A percentile compares a stretch with the other conserved stretches of the same genome.
Evolutionary conservation across 2,329 filamentous ascomycete genomes (phyloP).

Genomic region (Tolypocladium paradoxum): DNA sequence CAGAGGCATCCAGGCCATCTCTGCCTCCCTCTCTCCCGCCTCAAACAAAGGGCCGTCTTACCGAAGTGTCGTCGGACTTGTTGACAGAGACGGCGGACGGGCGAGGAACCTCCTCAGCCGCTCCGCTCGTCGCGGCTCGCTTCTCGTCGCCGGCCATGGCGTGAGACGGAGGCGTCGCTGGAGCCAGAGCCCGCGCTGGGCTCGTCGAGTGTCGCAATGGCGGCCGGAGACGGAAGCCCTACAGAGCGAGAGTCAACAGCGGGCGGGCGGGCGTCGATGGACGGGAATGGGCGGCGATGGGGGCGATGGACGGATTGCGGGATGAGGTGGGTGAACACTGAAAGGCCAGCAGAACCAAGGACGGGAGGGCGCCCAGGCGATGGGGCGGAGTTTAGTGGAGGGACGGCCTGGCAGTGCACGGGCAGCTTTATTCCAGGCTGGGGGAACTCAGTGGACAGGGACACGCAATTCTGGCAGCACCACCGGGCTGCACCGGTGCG

Average conservation of each 20-base stretch:
- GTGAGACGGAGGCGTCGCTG: background rate
- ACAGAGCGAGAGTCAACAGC: background rate
- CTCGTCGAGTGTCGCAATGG: constrained; percentile 1
- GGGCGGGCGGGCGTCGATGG: background rate
- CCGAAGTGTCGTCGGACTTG: constrained; percentile 6
- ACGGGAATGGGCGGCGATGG: background rate
- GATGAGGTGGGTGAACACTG: background rate
- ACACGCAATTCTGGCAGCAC: too few species aligned
- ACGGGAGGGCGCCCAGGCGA: background rate
- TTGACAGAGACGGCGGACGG: constrained; percentile 6
- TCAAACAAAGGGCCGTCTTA: background rate
- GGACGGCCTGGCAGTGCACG: too few species aligned
- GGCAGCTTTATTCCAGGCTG: background rate
- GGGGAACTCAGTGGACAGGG: too few species aligned
- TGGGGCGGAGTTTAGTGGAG: background rate
- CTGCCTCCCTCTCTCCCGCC: background rate
- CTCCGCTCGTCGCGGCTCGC: constrained; percentile 9
- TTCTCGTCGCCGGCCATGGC: constrained; percentile 22
- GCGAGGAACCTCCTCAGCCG: constrained; percentile 9
- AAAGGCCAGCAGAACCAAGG: background rate
- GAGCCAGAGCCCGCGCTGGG: constrained; percentile 6
- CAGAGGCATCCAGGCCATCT: background rate
- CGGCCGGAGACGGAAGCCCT: background rate
- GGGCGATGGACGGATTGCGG: background rate
- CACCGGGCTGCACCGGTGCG: too few species aligned